Evolutionary conservation across 148 eudicot genomes (phyloP), one percentile per base, ranked within the genome.

Genomic region (Nepenthes gracilis): DNA sequence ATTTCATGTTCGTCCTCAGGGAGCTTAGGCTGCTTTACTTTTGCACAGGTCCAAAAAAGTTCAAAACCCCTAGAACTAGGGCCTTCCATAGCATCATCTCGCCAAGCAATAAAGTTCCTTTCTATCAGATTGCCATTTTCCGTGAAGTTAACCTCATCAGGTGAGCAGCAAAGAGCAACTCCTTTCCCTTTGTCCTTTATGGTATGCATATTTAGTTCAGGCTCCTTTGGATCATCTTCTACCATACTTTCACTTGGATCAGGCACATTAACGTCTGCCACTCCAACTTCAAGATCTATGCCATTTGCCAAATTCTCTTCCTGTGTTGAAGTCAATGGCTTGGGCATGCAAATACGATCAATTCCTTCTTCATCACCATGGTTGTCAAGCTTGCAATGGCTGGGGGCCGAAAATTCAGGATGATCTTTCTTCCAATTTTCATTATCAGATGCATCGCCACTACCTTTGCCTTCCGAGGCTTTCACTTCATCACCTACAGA

Each of bases 141-240:
- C 59, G 65, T 61, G 36, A 35, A 61, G 62, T 66, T 62, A 60
- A 64, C 54, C 65, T 66, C 78, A 51, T 74, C 72, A 33, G 76
- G 70, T 47, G 80, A 69, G 23, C 23, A 23, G 56, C 78, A 76
- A 43, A 80, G 62, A 63, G 68, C 88, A 69, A 84, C 73, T 69
- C 77, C 71, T 75, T 93, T 93, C 9, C 96, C 96, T 83, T 93
- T 93, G 65, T 88, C 96, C 74, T 82, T 88, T 43, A 40, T 61
- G 13, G 59, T 62, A 65, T 70, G 45, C 36, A 76, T 59, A 60
- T 48, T 57, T 51, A 65, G 67, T 68, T 75, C 74, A 49, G 75
- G 70, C 62, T 70, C 75, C 73, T 71, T 55, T 11, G 23, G 63
- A 48, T 60, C 57, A 58, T 69, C 79, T 62, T 74, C 82, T 40